Evolutionary conservation across 352 stramenopile species (phyloP), one percentile per base, ranked within the genome.

Genomic region (Pythium rishiriense): DNA sequence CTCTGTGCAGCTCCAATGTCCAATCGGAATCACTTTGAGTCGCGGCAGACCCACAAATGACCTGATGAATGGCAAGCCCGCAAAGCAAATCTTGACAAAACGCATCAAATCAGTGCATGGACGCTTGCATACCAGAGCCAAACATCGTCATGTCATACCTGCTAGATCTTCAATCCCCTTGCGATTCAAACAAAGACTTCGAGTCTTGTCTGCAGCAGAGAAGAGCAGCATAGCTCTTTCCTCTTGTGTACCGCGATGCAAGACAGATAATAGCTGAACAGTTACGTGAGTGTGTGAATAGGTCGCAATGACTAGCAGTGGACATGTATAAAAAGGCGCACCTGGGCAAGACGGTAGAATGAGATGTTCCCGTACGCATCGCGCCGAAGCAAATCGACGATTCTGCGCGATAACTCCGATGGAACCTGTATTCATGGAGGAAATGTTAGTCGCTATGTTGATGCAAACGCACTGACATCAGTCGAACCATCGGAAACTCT

Each of bases 311-410:
- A 12, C 14, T 21, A 6, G 5, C 24, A 21, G 10, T 3, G 8
- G 22, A 41, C 9, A 2, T 35, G 22, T 12, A 5, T 17, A 19
- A 3, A 43, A 19, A 46, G 11, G 52, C 57, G 14, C 65, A 92
- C 83, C 70, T 89, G 72, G n/a, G 83, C 64, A 21, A 92, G 74
- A 19, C 64, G 84, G 22, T 67, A 79, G 58, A 86, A 90, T 7
- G 80, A 88, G 29, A 87, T 54, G 58, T 90, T 87, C 7, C 81
- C 83, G 29, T 80, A 86, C 0, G 74, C 78, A 39, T 92, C 83
- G 9, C 75, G 77, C 14, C 71, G 76, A 33, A 92, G 51, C 15
- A 84, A 35, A 10, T 72, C 67, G 35, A 80, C 87, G 11, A 92
- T 64, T 43, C 67, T 71, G 3, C 58, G 64, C 31, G 73, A 75